These are phyloP conservation scores for Mesembryanthemum crystallinum DNA, from an alignment of 148 eudicot species.

Conservation along the genomic window DNA sequence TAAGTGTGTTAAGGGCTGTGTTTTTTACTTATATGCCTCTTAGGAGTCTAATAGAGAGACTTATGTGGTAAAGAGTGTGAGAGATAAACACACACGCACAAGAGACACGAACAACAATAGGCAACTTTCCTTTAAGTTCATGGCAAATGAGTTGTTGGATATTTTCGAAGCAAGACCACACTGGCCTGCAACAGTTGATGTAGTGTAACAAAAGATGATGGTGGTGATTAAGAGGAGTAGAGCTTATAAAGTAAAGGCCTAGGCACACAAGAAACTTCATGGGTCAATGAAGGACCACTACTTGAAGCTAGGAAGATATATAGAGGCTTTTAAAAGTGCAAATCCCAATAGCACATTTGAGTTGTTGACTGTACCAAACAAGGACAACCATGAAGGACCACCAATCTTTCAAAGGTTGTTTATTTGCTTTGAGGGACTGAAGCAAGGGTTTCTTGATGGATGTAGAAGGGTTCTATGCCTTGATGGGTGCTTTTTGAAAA, in stretches of 20 bases:
- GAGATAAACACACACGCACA: background rate
- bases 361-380: background rate
- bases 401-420: background rate
- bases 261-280: background rate
- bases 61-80: background rate
- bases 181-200: background rate
- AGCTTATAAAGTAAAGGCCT: background rate
- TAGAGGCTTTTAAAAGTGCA: background rate
- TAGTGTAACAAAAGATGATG: background rate
- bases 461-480: slow-evolving; percentile 4
- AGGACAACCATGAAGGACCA: background rate
- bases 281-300: slow-evolving; percentile 10
- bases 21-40: background rate
- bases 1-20: background rate
- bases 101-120: background rate
- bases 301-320: background rate
- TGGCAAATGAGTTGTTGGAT: background rate
- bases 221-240: background rate
- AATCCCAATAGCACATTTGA: background rate
- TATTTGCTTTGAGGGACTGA: background rate
- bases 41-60: background rate
- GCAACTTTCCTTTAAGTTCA: background rate
- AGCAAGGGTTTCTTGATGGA: background rate
- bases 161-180: slow-evolving; percentile 5
- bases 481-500: slow-evolving; percentile 11